Base-by-base conservation (phyloP, 2,329 filamentous ascomycete species). In the Seiridium unicorne region DNA sequence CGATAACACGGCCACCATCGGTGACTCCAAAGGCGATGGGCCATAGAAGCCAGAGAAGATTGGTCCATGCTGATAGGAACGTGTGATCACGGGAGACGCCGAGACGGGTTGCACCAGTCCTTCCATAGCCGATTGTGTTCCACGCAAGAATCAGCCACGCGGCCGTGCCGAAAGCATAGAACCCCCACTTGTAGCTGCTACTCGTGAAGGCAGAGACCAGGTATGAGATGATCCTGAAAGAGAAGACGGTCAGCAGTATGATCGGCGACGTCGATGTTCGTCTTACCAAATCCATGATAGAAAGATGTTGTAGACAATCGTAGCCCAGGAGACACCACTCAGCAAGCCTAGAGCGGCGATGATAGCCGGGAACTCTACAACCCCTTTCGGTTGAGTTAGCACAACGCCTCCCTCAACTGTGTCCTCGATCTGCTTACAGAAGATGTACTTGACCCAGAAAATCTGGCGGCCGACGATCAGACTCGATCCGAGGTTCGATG, bases 161-260 rank as follows among this genome's bases (percentile, higher is more conserved):
- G 13, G 79, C 62, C 11, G 79, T 80, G 63, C 82, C 83, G 60
- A 84, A 83, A 62, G 73, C 77, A 67, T 74, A 85, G 75, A 84
- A 86, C 5, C 83, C 84, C 83, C 83, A 85, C 71, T 84, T 84
- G 72, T 85, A 85, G 65, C 72, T 76, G 53, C 77, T 77, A 5
- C 66, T 60, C 3, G 80, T 82, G 70, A 78, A 80, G 57, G 82
- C 80, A 31, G 74, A 75, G 57, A 77, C 73, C 36, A 85, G 76
- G 67, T 84, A 84, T 31, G 74, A 72, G 65, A 84, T 65, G 62
- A 84, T 67, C 80, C 70, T 53, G 46, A 34, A n/a, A 4, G 46
- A 34, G 7, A n/a, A n/a, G 35, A 40, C 13, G 6, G n/a, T 38
- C 31, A 38, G 60, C 42, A 44, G 34, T 64, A 59, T 61, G 51